A percentile compares a stretch with the other conserved stretches of the same genome.
Evolutionary conservation across 371 early-diverging fungal species (phyloP).

Genomic region (Zancudomyces culisetae): DNA sequence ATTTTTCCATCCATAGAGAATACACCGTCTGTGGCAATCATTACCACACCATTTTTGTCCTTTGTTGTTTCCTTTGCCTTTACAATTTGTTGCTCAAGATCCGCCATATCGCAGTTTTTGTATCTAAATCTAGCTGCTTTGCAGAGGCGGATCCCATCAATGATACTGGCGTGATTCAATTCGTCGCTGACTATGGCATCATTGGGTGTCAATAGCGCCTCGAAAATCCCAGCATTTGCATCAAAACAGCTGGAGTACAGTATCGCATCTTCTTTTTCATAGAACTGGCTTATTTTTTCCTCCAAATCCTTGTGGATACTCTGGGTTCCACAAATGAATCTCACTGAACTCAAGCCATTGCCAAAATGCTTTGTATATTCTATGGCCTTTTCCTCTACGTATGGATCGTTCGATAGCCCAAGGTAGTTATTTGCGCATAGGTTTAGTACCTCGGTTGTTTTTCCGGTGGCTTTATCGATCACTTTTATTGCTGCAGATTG

Average conservation of each 20-base stretch:
- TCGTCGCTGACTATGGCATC: conserved; percentile 42
- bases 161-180: conserved; percentile 43
- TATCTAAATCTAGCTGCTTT: conserved; percentile 39
- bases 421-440: conserved; percentile 48
- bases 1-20: conserved; percentile 46
- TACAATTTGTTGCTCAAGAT: conserved; percentile 29
- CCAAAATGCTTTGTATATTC: conserved; percentile 30
- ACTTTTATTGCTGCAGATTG: conserved; percentile 31
- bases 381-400: conserved; percentile 25
- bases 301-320: conserved; percentile 41
- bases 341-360: conserved; percentile 37
- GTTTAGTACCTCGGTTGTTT: conserved; percentile 24
- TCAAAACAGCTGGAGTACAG: conserved; percentile 46
- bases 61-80: conserved; percentile 27
- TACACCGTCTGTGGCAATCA: conserved; percentile 29
- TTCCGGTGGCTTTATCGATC: conserved; percentile 11
- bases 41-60: not conserved
- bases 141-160: conserved; percentile 40
- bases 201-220: conserved; percentile 31
- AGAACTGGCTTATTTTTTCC: conserved; percentile 29
- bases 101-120: conserved; percentile 31
- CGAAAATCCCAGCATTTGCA: conserved; percentile 44
- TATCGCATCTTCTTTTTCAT: conserved; percentile 35
- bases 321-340: conserved; percentile 47
- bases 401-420: conserved; percentile 33